Evolutionary conservation across 1,284 basidiomycete genomes (phyloP).

Genomic region (Ganoderma sinense): DNA sequence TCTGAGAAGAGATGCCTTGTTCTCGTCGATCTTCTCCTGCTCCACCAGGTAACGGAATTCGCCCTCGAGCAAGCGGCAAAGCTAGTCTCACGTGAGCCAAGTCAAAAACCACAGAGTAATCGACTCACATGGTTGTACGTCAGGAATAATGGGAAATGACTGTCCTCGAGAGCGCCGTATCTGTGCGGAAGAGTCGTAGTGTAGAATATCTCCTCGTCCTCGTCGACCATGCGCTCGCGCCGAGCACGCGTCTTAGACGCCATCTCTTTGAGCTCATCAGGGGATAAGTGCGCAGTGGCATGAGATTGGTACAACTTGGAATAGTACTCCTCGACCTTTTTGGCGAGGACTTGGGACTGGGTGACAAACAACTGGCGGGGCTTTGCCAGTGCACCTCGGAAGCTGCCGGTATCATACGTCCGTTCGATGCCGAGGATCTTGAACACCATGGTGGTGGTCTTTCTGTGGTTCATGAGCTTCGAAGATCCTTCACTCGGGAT

Average conservation of each 20-base stretch:
- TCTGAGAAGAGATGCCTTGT: not conserved
- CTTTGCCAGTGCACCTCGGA: constrained; percentile 33
- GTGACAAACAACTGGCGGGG: constrained; percentile 79
- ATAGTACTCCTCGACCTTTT: constrained; percentile 74
- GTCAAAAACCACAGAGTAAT: not conserved
- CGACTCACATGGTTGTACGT: constrained; percentile 63
- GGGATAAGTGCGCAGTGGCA: constrained; percentile 46
- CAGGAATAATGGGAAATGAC: constrained; percentile 76
- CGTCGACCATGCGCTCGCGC: constrained; percentile 45
- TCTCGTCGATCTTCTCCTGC: not conserved
- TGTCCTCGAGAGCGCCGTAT: constrained; percentile 63
- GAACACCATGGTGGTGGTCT: constrained; percentile 80
- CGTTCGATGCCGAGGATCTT: constrained; percentile 75
- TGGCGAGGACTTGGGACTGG: constrained; percentile 68
- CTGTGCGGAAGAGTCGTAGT: constrained; percentile 55
- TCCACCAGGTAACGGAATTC: constrained; percentile 38
- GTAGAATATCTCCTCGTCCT: constrained; percentile 56
- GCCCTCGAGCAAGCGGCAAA: constrained; percentile 51
- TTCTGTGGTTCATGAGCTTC: constrained; percentile 48
- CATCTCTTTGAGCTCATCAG: constrained; percentile 44
- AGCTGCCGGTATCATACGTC: constrained; percentile 47
- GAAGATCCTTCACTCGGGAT: not conserved
- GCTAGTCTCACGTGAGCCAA: constrained; percentile 35
- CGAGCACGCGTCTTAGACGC: constrained; percentile 18
- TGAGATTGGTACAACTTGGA: constrained; percentile 57